Conservation (phyloP, 1,139 yeast species). For the Nakaseomyces delphensis region DNA sequence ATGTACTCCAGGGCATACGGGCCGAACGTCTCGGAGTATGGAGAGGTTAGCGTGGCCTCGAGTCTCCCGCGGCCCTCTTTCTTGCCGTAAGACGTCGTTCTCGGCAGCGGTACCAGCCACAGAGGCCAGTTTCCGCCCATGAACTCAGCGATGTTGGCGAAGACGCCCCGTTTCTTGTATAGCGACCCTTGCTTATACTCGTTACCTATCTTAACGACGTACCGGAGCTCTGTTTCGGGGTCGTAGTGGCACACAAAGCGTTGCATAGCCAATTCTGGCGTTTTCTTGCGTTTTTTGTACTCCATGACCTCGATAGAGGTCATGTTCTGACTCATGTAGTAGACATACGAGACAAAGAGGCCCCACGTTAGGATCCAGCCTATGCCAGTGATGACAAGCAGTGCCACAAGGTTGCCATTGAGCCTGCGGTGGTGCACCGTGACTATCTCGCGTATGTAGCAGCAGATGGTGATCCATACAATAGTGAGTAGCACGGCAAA, state of each 20-base stretch:
- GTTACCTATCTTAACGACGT: constrained; percentile 17
- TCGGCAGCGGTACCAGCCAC: constrained; percentile 21
- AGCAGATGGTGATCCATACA: constrained; percentile 27
- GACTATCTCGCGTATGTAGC: constrained; percentile 30
- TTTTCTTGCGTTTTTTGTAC: constrained; percentile 16
- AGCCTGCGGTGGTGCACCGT: constrained; percentile 24
- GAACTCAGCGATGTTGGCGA: constrained; percentile 16
- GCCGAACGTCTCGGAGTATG: constrained; percentile 16
- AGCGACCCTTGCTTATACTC: constrained; percentile 13
- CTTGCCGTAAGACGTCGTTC: not conserved
- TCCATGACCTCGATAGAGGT: constrained; percentile 39
- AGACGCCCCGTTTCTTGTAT: constrained; percentile 14
- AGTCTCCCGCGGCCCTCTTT: not conserved
- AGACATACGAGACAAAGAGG: constrained; percentile 34
- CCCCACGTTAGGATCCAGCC: constrained; percentile 39
- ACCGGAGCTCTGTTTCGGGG: constrained; percentile 11
- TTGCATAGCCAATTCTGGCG: constrained; percentile 4
- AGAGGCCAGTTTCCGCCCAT: constrained; percentile 17
- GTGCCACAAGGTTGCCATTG: constrained; percentile 42
- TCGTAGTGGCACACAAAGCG: constrained; percentile 10
- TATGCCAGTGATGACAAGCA: constrained; percentile 36
- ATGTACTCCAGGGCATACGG: constrained; percentile 12
- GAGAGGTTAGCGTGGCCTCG: constrained; percentile 11
- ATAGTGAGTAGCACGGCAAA: constrained; percentile 33
- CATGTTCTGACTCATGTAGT: constrained; percentile 37